Evolutionary conservation across 1,284 basidiomycete genomes (phyloP).

Genomic region (Sporisorium reilianum): DNA sequence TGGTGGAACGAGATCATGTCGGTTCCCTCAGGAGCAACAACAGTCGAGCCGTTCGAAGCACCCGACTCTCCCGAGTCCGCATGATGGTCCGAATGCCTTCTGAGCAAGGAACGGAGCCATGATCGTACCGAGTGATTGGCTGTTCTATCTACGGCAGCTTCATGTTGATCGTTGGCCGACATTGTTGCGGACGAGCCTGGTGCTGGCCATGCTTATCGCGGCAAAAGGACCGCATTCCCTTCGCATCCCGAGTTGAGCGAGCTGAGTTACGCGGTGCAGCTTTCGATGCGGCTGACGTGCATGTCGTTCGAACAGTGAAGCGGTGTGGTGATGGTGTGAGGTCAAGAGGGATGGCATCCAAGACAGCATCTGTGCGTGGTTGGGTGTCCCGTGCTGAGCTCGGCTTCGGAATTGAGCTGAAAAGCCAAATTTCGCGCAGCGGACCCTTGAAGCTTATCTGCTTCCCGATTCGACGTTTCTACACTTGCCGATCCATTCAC

Average conservation of each 20-base stretch:
- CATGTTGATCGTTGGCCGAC: constrained; percentile 12
- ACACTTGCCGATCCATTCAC: not conserved
- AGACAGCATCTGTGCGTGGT: not conserved
- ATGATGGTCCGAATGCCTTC: constrained; percentile 14
- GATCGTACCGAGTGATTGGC: constrained; percentile 24
- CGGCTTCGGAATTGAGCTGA: not conserved
- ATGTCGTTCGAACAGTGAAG: not conserved
- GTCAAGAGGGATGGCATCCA: not conserved
- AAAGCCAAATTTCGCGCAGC: not conserved
- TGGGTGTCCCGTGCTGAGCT: constrained; percentile 2
- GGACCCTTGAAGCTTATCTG: constrained; percentile 22
- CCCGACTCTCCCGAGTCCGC: not conserved
- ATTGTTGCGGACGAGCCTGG: constrained; percentile 1
- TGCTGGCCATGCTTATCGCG: not conserved
- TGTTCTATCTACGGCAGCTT: constrained; percentile 13
- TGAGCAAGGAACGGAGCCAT: constrained; percentile 35
- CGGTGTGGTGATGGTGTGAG: not conserved
- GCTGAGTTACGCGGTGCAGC: not conserved
- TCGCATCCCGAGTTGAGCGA: not conserved
- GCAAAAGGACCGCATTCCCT: not conserved
- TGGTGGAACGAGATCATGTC: constrained; percentile 54
- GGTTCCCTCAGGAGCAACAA: not conserved
- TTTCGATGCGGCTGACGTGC: too few species aligned
- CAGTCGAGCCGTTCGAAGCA: constrained; percentile 2
- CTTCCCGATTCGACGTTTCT: constrained; percentile 8